Evolutionary conservation across 805 yeast species (phyloP).

Genomic region (Pichia membranifaciens): DNA sequence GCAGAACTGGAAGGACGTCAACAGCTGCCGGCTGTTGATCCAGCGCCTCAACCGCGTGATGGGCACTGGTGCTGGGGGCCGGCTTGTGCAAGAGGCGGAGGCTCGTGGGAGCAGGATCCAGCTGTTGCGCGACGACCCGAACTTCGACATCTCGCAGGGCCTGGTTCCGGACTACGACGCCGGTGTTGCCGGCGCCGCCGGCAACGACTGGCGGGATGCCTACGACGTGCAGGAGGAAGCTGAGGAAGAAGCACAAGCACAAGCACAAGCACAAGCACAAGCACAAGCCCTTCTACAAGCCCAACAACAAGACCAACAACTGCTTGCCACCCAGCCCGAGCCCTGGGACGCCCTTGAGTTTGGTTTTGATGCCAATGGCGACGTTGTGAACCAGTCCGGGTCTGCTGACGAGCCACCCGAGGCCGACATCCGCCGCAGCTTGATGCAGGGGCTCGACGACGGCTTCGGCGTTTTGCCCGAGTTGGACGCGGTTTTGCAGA

Average conservation of each 20-base stretch:
- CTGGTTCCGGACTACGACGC: neutral
- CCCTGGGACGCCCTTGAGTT: slow-evolving; percentile 11
- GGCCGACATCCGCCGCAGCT: neutral
- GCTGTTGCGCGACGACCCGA: slow-evolving; percentile 32
- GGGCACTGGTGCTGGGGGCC: no score
- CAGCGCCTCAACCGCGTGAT: slow-evolving; percentile 9
- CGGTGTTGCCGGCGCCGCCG: neutral
- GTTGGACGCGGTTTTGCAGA: no score
- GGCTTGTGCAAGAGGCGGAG: no score
- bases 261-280: neutral
- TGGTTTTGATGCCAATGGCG: slow-evolving; percentile 17
- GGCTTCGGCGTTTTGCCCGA: neutral
- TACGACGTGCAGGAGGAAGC: slow-evolving; percentile 1
- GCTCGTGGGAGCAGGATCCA: neutral
- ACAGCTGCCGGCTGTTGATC: slow-evolving; percentile 33
- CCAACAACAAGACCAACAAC: no score
- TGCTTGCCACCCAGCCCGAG: neutral
- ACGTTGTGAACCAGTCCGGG: slow-evolving; percentile 2
- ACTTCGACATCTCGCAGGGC: slow-evolving; percentile 21
- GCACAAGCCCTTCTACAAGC: no score
- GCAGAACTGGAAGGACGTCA: slow-evolving; percentile 11
- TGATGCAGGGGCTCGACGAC: neutral
- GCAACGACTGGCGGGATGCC: neutral
- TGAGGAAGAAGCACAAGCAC: neutral
- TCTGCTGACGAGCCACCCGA: slow-evolving; percentile 3